These are phyloP conservation scores for Aspergillus novofumigatus DNA, from an alignment of 2,329 filamentous ascomycete species.

Conservation along the genomic window DNA sequence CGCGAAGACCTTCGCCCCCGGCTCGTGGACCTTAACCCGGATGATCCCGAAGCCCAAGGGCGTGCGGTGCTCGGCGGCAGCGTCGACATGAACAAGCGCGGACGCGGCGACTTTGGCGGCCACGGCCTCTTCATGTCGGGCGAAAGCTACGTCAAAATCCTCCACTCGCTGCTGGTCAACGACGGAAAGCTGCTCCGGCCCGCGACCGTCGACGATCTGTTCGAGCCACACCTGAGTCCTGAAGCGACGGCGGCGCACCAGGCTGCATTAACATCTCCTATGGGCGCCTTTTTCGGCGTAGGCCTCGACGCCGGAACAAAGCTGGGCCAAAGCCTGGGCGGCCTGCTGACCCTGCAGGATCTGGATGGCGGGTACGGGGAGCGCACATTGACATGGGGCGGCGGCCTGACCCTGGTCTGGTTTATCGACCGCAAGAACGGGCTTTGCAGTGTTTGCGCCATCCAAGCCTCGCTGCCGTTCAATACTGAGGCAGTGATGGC, in stretches of 20 bases:
- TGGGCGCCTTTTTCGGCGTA: conserved; percentile 35
- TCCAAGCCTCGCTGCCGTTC: conserved; percentile 39
- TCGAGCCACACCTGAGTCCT: conserved; percentile 23
- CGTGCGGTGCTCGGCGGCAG: conserved; percentile 33
- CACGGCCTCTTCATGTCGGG: conserved; percentile 40
- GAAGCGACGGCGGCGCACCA: conserved; percentile 24
- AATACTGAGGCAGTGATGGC: conserved; percentile 19
- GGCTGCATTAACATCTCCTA: conserved; percentile 26
- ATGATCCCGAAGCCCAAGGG: conserved; percentile 36
- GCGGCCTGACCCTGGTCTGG: conserved; percentile 45
- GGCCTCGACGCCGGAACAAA: conserved; percentile 30
- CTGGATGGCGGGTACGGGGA: conserved; percentile 43
- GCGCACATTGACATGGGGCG: conserved; percentile 45
- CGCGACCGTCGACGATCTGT: conserved; percentile 25
- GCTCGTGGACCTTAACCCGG: conserved; percentile 37
- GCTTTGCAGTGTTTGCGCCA: conserved; percentile 41
- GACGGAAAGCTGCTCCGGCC: conserved; percentile 27
- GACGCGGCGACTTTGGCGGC: conserved; percentile 40
- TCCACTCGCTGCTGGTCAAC: conserved; percentile 27
- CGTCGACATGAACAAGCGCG: conserved; percentile 29
- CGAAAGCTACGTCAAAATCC: conserved; percentile 27
- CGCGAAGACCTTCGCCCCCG: conserved; percentile 33
- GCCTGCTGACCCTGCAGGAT: conserved; percentile 40
- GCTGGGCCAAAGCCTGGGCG: conserved; percentile 41
- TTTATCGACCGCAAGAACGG: conserved; percentile 49